Evolutionary conservation across 768 basidiomycete species (phyloP).

Genomic region (Sistotremastrum niveocremeum): DNA sequence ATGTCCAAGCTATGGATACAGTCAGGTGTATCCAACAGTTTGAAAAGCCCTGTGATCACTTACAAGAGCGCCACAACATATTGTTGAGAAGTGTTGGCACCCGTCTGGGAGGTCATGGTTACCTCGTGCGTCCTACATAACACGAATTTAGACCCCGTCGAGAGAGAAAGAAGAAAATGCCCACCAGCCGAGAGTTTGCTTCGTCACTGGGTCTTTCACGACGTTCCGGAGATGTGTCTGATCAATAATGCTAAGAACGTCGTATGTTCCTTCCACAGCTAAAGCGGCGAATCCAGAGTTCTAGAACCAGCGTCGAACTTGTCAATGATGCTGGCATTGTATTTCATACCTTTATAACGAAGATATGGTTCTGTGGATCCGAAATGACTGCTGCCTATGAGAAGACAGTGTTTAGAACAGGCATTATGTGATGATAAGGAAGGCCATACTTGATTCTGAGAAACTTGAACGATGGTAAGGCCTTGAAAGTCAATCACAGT

Average conservation of each 20-base stretch:
- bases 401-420: background rate
- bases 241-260: constrained; percentile 69
- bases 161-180: constrained; percentile 2
- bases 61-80: constrained; percentile 74
- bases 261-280: constrained; percentile 64
- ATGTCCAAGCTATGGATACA: constrained; percentile 47
- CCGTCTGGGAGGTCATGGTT: constrained; percentile 52
- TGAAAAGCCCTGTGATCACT: constrained; percentile 11
- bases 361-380: constrained; percentile 66
- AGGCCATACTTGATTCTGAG: constrained; percentile 52
- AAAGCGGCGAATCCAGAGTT: constrained; percentile 69
- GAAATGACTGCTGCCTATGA: constrained; percentile 54
- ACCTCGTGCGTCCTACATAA: constrained; percentile 50
- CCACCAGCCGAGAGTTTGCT: constrained; percentile 44
- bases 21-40: background rate
- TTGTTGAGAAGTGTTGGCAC: constrained; percentile 32
- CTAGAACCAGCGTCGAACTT: constrained; percentile 10
- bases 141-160: constrained; percentile 2
- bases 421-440: background rate
- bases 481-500: constrained; percentile 73
- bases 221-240: constrained; percentile 59
- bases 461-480: constrained; percentile 74
- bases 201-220: constrained; percentile 51
- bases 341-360: constrained; percentile 39
- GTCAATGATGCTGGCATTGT: background rate